Evolutionary conservation across 306 rosid genomes (phyloP), one percentile per base, ranked within the genome.

Genomic region (Acacia acuminata): DNA sequence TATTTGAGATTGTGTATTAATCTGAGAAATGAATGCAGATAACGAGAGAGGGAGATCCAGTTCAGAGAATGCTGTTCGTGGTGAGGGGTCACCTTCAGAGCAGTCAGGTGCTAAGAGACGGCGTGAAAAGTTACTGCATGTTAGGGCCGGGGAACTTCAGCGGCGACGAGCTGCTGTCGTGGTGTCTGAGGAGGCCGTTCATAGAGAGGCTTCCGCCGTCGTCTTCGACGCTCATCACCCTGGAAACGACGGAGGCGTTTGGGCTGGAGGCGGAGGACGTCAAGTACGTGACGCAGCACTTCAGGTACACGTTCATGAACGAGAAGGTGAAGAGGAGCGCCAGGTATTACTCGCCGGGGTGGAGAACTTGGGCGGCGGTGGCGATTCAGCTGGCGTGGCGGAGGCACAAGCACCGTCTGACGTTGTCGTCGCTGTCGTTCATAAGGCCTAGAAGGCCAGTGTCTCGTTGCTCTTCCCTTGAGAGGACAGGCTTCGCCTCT

Each of bases 291-390:
- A 93, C 99, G 0, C 98, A 94, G 45, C 98, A 96, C 86, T 96
- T 96, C 48, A 88, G 99, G 42, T 93, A 93, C 96, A 93, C 97
- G 0, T 96, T 96, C 73, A 89, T 90, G 68, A 96, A 91, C 60
- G 98, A 96, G 47, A 96, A 93, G 81, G 96, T 96, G 0, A 94
- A 90, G 90, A 87, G 99, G 25, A 92, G 98, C 50, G 99, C 96
- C 0, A 86, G 97, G 86, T 96, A 96, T 80, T 96, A 96, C 86
- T 94, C 99, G 0, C 99, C 98, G 0, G 98, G 98, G 0, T 96
- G 99, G 99, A 90, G 98, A 53, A 96, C 99, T 34, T 93, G 99
- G 99, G 98, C 97, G 2, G 93, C 97, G 0, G 99, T 96, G 43
- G 99, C 98, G 16, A 92, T 96, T 56, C 99, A 96, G 47, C 65